Percentiles rank a stretch among this genome's conserved stretches.
phyloP scores from a whole-genome alignment of 23 red algal genomes.

The Pyropia haitanensis region DNA sequence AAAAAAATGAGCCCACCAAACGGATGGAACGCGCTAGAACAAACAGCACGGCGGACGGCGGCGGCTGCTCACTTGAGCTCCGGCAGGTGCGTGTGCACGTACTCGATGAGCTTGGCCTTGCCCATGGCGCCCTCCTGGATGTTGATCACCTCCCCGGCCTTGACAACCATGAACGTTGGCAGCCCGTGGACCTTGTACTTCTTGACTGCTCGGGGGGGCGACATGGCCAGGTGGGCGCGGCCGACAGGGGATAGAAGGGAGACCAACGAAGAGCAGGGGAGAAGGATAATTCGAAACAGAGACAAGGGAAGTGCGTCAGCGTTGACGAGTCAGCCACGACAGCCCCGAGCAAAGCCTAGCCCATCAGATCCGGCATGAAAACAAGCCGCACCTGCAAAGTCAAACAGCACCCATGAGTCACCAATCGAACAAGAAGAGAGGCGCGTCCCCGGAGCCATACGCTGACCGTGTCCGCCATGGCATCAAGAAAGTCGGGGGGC shows the following conservation, averaged over 20 bases:
- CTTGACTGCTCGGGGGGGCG: slow-evolving; percentile 2
- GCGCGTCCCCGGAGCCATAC: too few relatives aligned
- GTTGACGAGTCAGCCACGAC: not conserved
- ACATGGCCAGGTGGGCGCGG: not conserved
- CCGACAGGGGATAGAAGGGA: not conserved
- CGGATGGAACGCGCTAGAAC: too few relatives aligned
- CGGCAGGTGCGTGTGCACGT: slow-evolving; percentile 33
- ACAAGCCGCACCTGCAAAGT: too few relatives aligned
- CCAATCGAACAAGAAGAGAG: too few relatives aligned
- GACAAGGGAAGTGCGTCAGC: not conserved
- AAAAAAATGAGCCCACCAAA: too few relatives aligned
- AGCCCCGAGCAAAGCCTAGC: too few relatives aligned
- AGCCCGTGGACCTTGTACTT: slow-evolving; percentile 81
- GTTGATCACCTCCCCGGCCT: slow-evolving; percentile 40
- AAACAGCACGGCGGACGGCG: not conserved
- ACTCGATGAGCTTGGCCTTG: slow-evolving; percentile 58
- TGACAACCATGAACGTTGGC: slow-evolving; percentile 84
- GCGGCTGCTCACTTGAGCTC: not conserved
- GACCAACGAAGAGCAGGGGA: too few relatives aligned
- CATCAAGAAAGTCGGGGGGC: too few relatives aligned
- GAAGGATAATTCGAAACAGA: too few relatives aligned
- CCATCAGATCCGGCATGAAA: too few relatives aligned
- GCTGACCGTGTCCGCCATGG: too few relatives aligned
- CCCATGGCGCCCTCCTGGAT: slow-evolving; percentile 83
- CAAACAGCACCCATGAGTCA: too few relatives aligned